Evolutionary conservation across 2,329 filamentous ascomycete genomes (phyloP).

Genomic region (Aspergillus sp.): DNA sequence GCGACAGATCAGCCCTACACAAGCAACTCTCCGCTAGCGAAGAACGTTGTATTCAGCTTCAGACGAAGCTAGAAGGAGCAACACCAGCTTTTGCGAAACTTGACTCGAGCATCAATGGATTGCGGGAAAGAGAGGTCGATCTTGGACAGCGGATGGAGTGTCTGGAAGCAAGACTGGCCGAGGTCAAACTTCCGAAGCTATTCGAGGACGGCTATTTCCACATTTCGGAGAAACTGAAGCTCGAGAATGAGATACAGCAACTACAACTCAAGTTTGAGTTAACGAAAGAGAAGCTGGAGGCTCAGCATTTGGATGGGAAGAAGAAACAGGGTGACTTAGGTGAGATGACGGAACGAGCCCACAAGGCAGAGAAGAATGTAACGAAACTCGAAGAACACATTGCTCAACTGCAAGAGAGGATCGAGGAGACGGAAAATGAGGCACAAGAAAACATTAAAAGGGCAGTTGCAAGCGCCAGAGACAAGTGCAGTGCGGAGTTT

Average conservation of each 20-base stretch:
- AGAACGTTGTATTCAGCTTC: constrained; percentile 17
- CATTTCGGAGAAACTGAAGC: constrained; percentile 22
- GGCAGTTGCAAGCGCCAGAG: constrained; percentile 28
- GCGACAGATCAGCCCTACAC: constrained; percentile 16
- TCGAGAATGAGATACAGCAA: constrained; percentile 27
- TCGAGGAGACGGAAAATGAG: constrained; percentile 22
- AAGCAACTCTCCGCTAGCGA: constrained; percentile 23
- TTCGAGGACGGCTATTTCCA: constrained; percentile 26
- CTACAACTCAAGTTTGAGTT: constrained; percentile 17
- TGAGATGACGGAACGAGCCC: constrained; percentile 17
- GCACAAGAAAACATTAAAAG: constrained; percentile 32
- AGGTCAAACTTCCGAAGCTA: constrained; percentile 20
- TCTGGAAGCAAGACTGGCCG: constrained; percentile 19
- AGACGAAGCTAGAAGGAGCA: constrained; percentile 19
- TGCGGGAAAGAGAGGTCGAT: constrained; percentile 21
- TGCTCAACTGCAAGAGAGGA: constrained; percentile 18
- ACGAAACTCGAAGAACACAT: constrained; percentile 24
- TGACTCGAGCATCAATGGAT: constrained; percentile 18
- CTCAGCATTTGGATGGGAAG: constrained; percentile 21
- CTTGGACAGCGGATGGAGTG: constrained; percentile 31
- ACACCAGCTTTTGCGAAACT: constrained; percentile 22
- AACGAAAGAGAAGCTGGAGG: constrained; percentile 15
- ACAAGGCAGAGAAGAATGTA: constrained; percentile 18
- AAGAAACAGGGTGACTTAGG: constrained; percentile 20
- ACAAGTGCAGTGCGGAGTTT: constrained; percentile 28